These are phyloP conservation scores for Acanthamoeba castellanii DNA, from an alignment of 208 protist species.

Conservation along the genomic window DNA sequence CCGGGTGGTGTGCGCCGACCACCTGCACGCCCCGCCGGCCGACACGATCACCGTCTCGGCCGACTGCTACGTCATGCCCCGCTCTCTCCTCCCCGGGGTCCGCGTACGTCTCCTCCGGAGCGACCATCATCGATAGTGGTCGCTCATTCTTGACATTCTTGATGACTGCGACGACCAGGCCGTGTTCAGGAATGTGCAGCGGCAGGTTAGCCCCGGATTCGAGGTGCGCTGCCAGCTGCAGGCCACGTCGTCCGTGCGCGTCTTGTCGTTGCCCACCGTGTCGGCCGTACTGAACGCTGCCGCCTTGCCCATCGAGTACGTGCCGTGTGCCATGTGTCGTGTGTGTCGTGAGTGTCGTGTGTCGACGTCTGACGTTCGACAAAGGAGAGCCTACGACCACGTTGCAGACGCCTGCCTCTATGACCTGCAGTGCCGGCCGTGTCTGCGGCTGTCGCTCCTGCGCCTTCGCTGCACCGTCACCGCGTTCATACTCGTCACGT, in stretches of 20 bases:
- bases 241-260: not conserved
- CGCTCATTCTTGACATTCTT: not conserved
- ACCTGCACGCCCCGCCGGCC: not conserved
- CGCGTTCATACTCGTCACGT: not conserved
- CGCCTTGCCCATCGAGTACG: not conserved
- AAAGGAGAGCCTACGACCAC: not conserved
- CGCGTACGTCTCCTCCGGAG: not conserved
- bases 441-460: not conserved
- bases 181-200: not conserved
- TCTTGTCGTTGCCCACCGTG: not conserved
- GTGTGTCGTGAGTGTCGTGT: not conserved
- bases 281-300: not conserved
- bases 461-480: not conserved
- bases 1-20: conserved; percentile 15
- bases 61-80: not conserved
- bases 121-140: not conserved
- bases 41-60: not conserved
- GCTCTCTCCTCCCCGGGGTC: not conserved
- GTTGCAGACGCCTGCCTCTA: not conserved
- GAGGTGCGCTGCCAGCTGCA: conserved; percentile 31
- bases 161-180: not conserved
- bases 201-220: not conserved
- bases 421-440: not conserved
- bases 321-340: not conserved
- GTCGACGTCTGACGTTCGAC: not conserved